A percentile compares a stretch with the other conserved stretches of the same genome.
Conservation (phyloP, 805 yeast genomes). For the Cyberlindnera xishuangbannaensis region DNA sequence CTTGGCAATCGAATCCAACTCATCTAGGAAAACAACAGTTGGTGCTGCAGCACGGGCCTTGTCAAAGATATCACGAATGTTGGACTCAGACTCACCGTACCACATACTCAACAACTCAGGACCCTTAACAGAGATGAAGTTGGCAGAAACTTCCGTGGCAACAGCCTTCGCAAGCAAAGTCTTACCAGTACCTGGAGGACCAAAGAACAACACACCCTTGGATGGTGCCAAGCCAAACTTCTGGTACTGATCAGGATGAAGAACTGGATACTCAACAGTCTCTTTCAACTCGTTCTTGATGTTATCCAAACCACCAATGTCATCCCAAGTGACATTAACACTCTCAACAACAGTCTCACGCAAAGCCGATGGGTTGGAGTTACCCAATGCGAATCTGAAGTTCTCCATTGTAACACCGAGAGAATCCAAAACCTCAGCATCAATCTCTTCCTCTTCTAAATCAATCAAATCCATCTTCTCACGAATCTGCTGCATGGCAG, state of each 20-base stretch:
- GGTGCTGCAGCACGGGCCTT: conserved; percentile 99
- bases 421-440: conserved; percentile 93
- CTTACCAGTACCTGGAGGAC: conserved; percentile 99
- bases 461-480: conserved; percentile 99
- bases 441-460: conserved; percentile 92
- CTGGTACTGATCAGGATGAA: conserved; percentile 98
- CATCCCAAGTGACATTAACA: conserved; percentile 99
- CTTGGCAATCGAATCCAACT: conserved; percentile 95
- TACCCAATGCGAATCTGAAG: conserved; percentile 95
- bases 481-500: conserved; percentile 99
- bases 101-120: conserved; percentile 97
- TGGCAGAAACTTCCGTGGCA: conserved; percentile 98
- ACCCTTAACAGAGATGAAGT: conserved; percentile 95
- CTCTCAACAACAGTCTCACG: conserved; percentile 99
- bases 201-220: conserved; percentile 96
- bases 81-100: conserved; percentile 98
- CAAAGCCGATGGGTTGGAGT: conserved; percentile 96
- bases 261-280: conserved; percentile 97
- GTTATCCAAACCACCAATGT: conserved; percentile 96
- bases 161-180: conserved; percentile 97
- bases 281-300: conserved; percentile 96
- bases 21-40: conserved; percentile 97
- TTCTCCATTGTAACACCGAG: conserved; percentile 98
- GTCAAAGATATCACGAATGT: conserved; percentile 95
- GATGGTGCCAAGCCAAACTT: conserved; percentile 98